Evolutionary conservation across 169 alveolate genomes (phyloP), one percentile per base, ranked within the genome.

Genomic region (Cryptosporidium parvum): DNA sequence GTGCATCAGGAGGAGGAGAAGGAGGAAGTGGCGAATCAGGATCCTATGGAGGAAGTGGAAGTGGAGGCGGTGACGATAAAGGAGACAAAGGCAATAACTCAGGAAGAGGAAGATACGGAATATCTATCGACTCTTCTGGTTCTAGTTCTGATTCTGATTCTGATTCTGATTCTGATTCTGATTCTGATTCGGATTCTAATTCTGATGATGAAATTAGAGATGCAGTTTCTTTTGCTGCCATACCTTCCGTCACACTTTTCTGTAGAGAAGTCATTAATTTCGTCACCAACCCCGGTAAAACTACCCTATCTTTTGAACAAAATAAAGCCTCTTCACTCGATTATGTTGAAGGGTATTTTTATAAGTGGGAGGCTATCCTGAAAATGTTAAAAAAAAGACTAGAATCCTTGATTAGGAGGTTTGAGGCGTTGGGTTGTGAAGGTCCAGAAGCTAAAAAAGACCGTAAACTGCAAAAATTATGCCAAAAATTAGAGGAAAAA

Each of bases 141-240:
- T 8, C 53, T 45, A 18, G 8, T 45, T 65, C 51, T 65, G 72
- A 65, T 16, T 65, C 72, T 10, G 72, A 65, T 56, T 18, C 62
- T 3, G 72, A 65, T 33, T 65, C 72, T 33, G 72, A 65, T 65
- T 42, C 48, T 0, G 45, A 39, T 1, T 39, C 45, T 29, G 39
- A 29, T 3, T n/a, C n/a, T n/a, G n/a, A n/a, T n/a, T n/a, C n/a
- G n/a, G n/a, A n/a, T n/a, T n/a, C n/a, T n/a, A 39, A 62, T 62
- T 29, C 45, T 29, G 39, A 29, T 3, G 14, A 9, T 37, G 44
- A 26, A 0, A 44, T 33, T 33, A 8, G 4, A 10, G 48, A 56
- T 2, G 67, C 44, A 37, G 44, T 37, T 7, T 5, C 10, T 7
- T 0, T 0, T 37, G 44, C 35, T 3, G 1, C 1, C 4, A 5